A percentile compares a stretch with the other conserved stretches of the same genome.
phyloP scores from a whole-genome alignment of 2,329 filamentous ascomycete species.

The Aspergillus alliaceus region DNA sequence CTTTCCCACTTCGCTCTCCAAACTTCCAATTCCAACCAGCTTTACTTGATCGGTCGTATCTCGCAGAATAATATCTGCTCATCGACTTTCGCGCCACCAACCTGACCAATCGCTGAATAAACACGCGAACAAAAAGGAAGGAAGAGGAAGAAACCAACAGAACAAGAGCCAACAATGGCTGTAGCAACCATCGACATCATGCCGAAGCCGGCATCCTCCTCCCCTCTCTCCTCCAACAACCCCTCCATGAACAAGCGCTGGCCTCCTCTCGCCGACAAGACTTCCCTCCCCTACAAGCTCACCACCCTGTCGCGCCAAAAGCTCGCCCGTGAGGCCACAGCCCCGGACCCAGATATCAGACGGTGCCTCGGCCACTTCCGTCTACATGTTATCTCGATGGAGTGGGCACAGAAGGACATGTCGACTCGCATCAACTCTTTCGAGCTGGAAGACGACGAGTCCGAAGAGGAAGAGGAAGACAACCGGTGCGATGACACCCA shows the following conservation, averaged over 20 bases:
- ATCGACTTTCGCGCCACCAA: not conserved
- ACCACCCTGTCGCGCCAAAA: conserved; percentile 38
- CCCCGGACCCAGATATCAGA: conserved; percentile 35
- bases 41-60: not conserved
- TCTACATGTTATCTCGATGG: conserved; percentile 33
- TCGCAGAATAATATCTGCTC: not conserved
- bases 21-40: too few relatives aligned
- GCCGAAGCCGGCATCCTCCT: conserved; percentile 17
- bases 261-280: conserved; percentile 37
- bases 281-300: conserved; percentile 36
- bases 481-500: conserved; percentile 13
- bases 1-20: not conserved
- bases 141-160: not conserved
- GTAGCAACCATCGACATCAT: conserved; percentile 19
- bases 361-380: conserved; percentile 37
- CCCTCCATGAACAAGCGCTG: conserved; percentile 33
- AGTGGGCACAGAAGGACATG: conserved; percentile 37
- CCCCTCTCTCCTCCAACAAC: conserved; percentile 23
- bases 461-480: conserved; percentile 22
- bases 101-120: not conserved
- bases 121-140: not conserved
- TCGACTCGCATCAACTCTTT: conserved; percentile 37
- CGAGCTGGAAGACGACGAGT: conserved; percentile 36
- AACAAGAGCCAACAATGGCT: conserved; percentile 21
- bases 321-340: conserved; percentile 35